Evolutionary conservation across 495 filamentous ascomycete species (phyloP).

Genomic region (Letharia lupina): DNA sequence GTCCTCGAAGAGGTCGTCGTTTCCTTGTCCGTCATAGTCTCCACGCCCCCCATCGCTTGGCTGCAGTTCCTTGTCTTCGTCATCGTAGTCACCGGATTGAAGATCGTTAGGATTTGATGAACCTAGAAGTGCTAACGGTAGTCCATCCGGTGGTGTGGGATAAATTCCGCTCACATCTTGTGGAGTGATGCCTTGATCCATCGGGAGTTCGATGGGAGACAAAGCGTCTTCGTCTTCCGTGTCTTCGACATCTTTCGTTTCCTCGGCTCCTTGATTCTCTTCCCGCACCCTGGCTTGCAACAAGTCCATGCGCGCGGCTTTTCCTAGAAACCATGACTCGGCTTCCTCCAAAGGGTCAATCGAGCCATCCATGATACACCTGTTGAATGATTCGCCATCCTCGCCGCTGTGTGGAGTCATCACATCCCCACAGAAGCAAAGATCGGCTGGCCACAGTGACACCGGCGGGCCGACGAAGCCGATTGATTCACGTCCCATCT

Average conservation of each 20-base stretch:
- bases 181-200: conserved; percentile 44
- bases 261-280: conserved; percentile 39
- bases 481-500: not conserved
- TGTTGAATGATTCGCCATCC: not conserved
- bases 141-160: conserved; percentile 77
- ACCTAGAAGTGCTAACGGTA: conserved; percentile 40
- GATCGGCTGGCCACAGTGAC: conserved; percentile 40
- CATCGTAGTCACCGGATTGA: conserved; percentile 34
- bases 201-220: conserved; percentile 32
- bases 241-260: conserved; percentile 46
- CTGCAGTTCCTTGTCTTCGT: conserved; percentile 27
- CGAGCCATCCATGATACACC: not conserved
- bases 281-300: conserved; percentile 13
- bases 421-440: conserved; percentile 33
- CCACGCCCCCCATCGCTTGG: conserved; percentile 5
- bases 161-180: conserved; percentile 61
- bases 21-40: conserved; percentile 27
- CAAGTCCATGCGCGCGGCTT: conserved; percentile 19
- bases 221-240: conserved; percentile 27
- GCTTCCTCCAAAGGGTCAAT: conserved; percentile 58
- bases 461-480: not conserved
- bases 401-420: not conserved
- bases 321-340: conserved; percentile 55
- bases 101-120: conserved; percentile 43
- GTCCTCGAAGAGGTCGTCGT: conserved; percentile 63